Conservation (phyloP, 1,284 basidiomycete species). For the Melampsora larici-populina region DNA sequence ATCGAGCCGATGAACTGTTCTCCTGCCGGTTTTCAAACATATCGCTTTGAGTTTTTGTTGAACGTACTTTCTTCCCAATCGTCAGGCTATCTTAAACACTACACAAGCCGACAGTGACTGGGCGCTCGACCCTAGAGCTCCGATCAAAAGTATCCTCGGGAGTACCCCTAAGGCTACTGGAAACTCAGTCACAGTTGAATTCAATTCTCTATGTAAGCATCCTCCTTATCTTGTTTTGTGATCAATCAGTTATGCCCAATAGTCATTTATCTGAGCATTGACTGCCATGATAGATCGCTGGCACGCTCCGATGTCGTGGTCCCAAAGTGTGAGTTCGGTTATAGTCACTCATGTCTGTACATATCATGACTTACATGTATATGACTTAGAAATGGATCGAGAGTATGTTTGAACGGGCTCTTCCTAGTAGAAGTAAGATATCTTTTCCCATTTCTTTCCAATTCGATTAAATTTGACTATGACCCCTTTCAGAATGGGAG, state of each 20-base stretch:
- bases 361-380: neutral
- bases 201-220: conserved; percentile 37
- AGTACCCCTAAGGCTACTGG: conserved; percentile 33
- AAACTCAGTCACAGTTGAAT: conserved; percentile 38
- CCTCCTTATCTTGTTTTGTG: neutral
- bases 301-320: conserved; percentile 31
- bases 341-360: neutral
- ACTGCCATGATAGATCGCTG: conserved; percentile 31
- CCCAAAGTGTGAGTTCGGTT: conserved; percentile 17
- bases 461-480: neutral
- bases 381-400: conserved; percentile 10
- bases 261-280: neutral
- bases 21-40: too few species aligned
- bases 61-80: neutral
- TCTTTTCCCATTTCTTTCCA: neutral
- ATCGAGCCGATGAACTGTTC: neutral
- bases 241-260: neutral
- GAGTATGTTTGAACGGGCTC: neutral
- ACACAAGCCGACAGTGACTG: conserved; percentile 41
- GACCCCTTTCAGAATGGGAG: conserved; percentile 28
- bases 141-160: conserved; percentile 32
- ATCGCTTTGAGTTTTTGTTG: too few species aligned
- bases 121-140: conserved; percentile 31
- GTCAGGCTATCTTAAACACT: conserved; percentile 38
- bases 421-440: conserved; percentile 1